Percentiles rank a stretch among this genome's conserved stretches.
These are phyloP conservation scores for Dryas octopetala DNA, from an alignment of 306 rosid species.

Conservation along the genomic window DNA sequence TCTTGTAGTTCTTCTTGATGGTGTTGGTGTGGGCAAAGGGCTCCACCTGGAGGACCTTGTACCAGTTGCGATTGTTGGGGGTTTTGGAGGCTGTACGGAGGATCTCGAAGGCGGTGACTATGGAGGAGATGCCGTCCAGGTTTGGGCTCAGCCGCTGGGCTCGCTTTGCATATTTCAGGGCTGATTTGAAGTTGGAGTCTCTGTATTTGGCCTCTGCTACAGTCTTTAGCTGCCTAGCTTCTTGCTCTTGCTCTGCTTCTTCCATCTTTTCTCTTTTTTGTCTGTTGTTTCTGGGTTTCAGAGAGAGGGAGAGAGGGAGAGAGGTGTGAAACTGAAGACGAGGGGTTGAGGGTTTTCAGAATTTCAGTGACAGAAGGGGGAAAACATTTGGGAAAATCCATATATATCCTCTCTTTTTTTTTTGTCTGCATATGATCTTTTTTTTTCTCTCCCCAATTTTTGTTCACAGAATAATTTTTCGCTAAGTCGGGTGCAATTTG, in stretches of 20 bases:
- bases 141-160: constrained; percentile 53
- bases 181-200: constrained; percentile 46
- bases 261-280: constrained; percentile 28
- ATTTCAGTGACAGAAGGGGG: too few relatives aligned
- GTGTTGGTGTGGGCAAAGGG: constrained; percentile 54
- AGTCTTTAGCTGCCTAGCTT: constrained; percentile 49
- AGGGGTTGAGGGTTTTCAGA: too few relatives aligned
- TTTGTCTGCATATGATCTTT: too few relatives aligned
- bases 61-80: constrained; percentile 48
- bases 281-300: background rate
- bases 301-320: too few relatives aligned
- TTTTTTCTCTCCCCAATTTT: too few relatives aligned
- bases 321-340: too few relatives aligned
- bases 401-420: too few relatives aligned
- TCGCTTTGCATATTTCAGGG: constrained; percentile 65
- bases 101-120: constrained; percentile 60
- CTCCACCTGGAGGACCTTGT: constrained; percentile 57
- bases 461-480: too few relatives aligned
- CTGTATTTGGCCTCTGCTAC: constrained; percentile 54
- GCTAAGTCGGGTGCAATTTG: too few relatives aligned
- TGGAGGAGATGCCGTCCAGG: constrained; percentile 49
- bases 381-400: too few relatives aligned
- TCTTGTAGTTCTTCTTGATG: constrained; percentile 65
- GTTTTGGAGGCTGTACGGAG: constrained; percentile 39
- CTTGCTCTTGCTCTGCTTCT: constrained; percentile 32